Evolutionary conservation across 2,329 filamentous ascomycete species (phyloP).

Genomic region (Pseudocercospora fijiensis): DNA sequence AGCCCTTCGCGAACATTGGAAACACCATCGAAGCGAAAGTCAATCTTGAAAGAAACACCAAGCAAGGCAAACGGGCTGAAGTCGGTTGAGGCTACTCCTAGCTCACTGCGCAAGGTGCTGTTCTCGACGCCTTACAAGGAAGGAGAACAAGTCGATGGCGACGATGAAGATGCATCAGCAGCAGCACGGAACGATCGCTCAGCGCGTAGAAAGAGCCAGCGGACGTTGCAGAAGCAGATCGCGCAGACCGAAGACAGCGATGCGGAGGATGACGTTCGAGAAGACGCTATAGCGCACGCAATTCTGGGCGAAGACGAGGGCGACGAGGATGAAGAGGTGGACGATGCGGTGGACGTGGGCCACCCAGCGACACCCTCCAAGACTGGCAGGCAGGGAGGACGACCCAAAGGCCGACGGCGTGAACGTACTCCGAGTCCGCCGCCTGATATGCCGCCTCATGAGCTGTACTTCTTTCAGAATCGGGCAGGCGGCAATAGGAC

Average conservation of each 20-base stretch:
- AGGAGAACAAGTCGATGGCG: slow-evolving; percentile 46
- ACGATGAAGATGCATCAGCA: slow-evolving; percentile 46
- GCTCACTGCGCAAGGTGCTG: slow-evolving; percentile 47
- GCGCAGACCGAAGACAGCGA: slow-evolving; percentile 64
- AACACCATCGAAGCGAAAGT: slow-evolving; percentile 37
- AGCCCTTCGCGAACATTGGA: slow-evolving; percentile 24
- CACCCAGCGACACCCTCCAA: slow-evolving; percentile 49
- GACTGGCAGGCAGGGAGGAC: slow-evolving; percentile 44
- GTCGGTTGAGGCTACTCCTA: slow-evolving; percentile 42
- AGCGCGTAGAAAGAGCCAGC: slow-evolving; percentile 79
- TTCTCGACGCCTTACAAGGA: slow-evolving; percentile 48
- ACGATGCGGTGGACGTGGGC: slow-evolving; percentile 45
- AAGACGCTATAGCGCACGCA: slow-evolving; percentile 32
- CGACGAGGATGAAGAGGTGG: slow-evolving; percentile 36
- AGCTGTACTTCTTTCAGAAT: slow-evolving; percentile 92
- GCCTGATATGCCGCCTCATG: slow-evolving; percentile 77
- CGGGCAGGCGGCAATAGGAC: slow-evolving; percentile 77
- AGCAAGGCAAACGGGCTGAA: slow-evolving; percentile 29
- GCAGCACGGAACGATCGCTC: slow-evolving; percentile 74
- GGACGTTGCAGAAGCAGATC: slow-evolving; percentile 70
- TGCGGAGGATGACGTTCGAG: slow-evolving; percentile 61
- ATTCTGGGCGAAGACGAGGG: slow-evolving; percentile 34
- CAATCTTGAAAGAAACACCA: slow-evolving; percentile 36
- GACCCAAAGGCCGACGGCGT: slow-evolving; percentile 54
- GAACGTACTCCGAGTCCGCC: slow-evolving; percentile 77